These are phyloP conservation scores for Boletus fagicola DNA, from an alignment of 768 basidiomycete genomes.

Conservation along the genomic window DNA sequence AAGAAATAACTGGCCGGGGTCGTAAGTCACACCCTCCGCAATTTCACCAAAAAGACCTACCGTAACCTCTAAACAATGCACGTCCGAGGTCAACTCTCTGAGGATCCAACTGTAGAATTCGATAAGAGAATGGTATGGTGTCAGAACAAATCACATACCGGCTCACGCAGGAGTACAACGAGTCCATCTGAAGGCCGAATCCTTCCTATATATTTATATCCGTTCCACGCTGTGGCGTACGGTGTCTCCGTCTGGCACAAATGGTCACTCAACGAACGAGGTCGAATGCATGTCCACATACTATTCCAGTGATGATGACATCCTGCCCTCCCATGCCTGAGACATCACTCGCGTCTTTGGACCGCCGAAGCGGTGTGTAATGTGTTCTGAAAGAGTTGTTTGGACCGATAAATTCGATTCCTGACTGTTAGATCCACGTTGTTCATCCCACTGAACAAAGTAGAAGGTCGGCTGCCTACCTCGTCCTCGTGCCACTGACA, in stretches of 20 bases:
- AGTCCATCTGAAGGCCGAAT: conserved; percentile 60
- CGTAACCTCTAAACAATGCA: conserved; percentile 48
- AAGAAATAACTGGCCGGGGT: conserved; percentile 41
- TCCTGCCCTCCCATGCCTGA: conserved; percentile 35
- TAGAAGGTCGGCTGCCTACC: conserved; percentile 11
- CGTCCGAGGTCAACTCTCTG: conserved; percentile 34
- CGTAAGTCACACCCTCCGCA: conserved; percentile 7
- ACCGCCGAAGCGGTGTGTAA: conserved; percentile 37
- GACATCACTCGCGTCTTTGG: conserved; percentile 14
- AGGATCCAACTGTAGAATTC: conserved; percentile 20
- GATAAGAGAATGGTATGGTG: conserved; percentile 4
- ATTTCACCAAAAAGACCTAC: conserved; percentile 26
- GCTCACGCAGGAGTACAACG: conserved; percentile 50
- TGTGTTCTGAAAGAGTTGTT: conserved; percentile 36
- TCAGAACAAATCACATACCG: conserved; percentile 36
- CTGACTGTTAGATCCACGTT: conserved; percentile 17
- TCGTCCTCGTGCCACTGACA: conserved; percentile 35
- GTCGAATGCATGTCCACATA: conserved; percentile 25
- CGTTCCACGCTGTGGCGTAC: conserved; percentile 55
- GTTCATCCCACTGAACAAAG: neutral
- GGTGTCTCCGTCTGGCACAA: conserved; percentile 43
- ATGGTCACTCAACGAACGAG: conserved; percentile 1
- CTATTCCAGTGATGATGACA: conserved; percentile 54
- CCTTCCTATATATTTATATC: conserved; percentile 53
- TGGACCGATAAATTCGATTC: conserved; percentile 33